Base-by-base conservation (phyloP, 441 rosid genomes). In the Viola pubescens region DNA sequence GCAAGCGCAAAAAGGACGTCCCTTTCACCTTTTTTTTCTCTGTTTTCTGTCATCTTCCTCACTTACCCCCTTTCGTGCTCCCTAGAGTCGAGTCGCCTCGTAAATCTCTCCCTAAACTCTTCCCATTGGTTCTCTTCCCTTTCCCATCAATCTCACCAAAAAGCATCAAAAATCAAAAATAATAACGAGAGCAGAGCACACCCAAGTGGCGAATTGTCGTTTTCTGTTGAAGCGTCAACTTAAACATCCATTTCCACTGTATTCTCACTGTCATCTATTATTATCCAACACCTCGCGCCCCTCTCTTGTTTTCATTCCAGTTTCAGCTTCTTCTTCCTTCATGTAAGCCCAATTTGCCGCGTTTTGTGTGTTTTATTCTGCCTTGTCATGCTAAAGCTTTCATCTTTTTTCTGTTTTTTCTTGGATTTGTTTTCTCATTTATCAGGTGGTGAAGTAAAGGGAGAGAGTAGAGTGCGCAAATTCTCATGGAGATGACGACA, bases 31-130 rank as follows among this genome's bases (percentile, higher is more conserved):
- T 26, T 26, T 26, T 26, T 26, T 26, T 26, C 34, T 26, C 34
- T 1, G 34, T 26, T 26, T 26, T 26, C 34, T 26, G 34, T 26
- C 34, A 26, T 26, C 34, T 26, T 26, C 34, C 34, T 26, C 26
- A 19, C 34, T 26, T 1, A 26, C 34, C 7, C 46, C 46, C 46
- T 43, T 43, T 9, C 46, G 2, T 9, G 8, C 10, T 43, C 46
- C 2, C 8, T 43, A 52, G 55, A 52, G 55, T 52, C 55, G 55
- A 52, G 55, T 52, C 55, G 55, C 55, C 55, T 34, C 55, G 40
- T 52, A 14, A 49, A 49, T 49, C 52, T 49, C 34, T 49, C 37
- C 4, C 6, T 14, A 9, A 0, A 26, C 34, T 26, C 46, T 9
- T 3, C 10, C 34, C 4, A 34, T 0, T 52, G 40, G 41, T 9